Conservation (phyloP, 176 grass and related monocot species). For the Saccharum officinarum region DNA sequence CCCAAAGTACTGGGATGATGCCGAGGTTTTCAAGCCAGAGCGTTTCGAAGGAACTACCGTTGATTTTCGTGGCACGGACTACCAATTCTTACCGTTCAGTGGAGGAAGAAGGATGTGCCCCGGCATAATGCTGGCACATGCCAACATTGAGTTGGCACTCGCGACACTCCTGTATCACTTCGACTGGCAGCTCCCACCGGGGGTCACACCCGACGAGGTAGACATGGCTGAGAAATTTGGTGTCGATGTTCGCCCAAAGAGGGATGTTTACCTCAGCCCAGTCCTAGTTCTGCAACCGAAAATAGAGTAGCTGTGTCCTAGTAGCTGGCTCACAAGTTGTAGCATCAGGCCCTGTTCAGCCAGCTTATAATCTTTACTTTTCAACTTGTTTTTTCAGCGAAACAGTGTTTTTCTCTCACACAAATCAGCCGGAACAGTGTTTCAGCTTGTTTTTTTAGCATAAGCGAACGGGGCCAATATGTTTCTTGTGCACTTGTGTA, state of each 20-base stretch:
- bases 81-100: background rate
- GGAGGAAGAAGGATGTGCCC: constrained; percentile 19
- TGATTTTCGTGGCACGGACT: constrained; percentile 23
- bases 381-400: too few species aligned
- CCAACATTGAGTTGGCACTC: constrained; percentile 3
- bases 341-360: too few species aligned
- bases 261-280: background rate
- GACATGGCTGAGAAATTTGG: background rate
- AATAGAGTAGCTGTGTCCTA: too few species aligned
- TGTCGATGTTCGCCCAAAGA: background rate
- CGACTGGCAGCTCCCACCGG: constrained; percentile 21
- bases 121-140: too few species aligned
- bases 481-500: too few species aligned
- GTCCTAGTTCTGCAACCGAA: background rate
- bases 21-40: constrained; percentile 21
- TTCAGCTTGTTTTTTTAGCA: too few species aligned
- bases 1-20: background rate
- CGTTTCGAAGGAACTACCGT: background rate
- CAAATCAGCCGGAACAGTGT: too few species aligned
- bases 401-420: too few species aligned
- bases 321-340: too few species aligned
- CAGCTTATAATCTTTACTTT: too few species aligned
- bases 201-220: background rate
- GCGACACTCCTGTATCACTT: constrained; percentile 24
- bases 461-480: too few species aligned